These are phyloP conservation scores for Trichosanthes cucumerina DNA, from an alignment of 306 rosid genomes.

Conservation along the genomic window DNA sequence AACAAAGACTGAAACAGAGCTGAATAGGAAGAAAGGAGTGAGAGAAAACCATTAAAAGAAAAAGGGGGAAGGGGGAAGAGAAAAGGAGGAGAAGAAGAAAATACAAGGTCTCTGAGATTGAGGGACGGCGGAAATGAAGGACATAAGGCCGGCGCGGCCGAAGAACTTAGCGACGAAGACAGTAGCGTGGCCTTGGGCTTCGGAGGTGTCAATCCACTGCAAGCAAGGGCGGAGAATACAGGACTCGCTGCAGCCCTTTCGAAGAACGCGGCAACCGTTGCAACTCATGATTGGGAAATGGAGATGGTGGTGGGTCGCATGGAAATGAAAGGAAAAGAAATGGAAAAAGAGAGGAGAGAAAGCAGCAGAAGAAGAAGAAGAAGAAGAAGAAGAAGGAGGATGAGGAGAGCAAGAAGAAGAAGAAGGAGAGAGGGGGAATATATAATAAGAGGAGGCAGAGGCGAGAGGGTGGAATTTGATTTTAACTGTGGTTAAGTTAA, in stretches of 20 bases:
- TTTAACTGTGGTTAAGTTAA: neutral
- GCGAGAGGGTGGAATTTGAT: neutral
- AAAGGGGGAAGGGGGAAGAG: neutral
- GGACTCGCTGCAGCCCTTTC: slow-evolving; percentile 94
- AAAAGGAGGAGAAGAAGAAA: neutral
- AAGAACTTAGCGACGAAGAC: slow-evolving; percentile 96
- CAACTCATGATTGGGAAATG: slow-evolving; percentile 52
- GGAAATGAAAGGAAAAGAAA: neutral
- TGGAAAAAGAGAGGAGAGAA: neutral
- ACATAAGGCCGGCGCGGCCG: slow-evolving; percentile 98
- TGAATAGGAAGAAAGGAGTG: neutral
- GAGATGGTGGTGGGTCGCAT: neutral
- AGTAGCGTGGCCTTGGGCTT: slow-evolving; percentile 93
- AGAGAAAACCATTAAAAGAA: neutral
- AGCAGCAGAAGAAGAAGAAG: slow-evolving; percentile 6
- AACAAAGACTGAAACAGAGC: slow-evolving; percentile 73
- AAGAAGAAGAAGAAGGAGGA: neutral
- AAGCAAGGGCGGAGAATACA: slow-evolving; percentile 83
- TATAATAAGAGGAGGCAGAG: neutral
- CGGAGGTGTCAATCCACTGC: slow-evolving; percentile 83
- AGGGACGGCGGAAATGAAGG: slow-evolving; percentile 94
- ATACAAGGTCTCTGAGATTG: slow-evolving; percentile 66
- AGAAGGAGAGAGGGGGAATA: slow-evolving; percentile 17
- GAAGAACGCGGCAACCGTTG: slow-evolving; percentile 95
- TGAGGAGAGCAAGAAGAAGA: slow-evolving; percentile 16